Percentiles rank a stretch among this genome's conserved stretches.
These are phyloP conservation scores for Beta corolliflora DNA, from an alignment of 179 eudicot genomes.

Conservation along the genomic window DNA sequence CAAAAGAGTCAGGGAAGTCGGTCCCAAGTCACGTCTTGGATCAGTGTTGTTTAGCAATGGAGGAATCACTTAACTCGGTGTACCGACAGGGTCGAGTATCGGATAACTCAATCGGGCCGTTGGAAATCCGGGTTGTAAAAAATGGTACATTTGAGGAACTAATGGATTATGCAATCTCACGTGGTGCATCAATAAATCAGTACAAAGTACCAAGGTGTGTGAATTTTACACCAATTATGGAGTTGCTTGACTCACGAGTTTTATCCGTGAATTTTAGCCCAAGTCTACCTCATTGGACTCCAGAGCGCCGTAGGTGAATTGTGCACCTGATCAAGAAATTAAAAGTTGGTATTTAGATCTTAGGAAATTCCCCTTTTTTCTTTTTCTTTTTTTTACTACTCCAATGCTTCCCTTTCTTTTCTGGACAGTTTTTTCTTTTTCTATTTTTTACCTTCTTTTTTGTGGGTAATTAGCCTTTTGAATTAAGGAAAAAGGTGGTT, in stretches of 20 bases:
- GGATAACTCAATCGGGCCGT: slow-evolving; percentile 61
- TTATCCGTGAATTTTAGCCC: slow-evolving; percentile 58
- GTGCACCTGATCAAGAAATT: background rate
- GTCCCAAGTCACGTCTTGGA: slow-evolving; percentile 44
- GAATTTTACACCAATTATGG: slow-evolving; percentile 60
- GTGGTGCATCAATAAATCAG: slow-evolving; percentile 67
- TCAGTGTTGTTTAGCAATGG: slow-evolving; percentile 58
- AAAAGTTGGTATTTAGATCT: slow-evolving; percentile 24
- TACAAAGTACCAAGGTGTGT: slow-evolving; percentile 73
- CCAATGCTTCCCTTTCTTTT: slow-evolving; percentile 22
- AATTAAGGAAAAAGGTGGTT: slow-evolving; percentile 23
- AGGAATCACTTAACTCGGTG: slow-evolving; percentile 60
- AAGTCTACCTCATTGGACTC: slow-evolving; percentile 51
- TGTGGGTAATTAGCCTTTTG: slow-evolving; percentile 19
- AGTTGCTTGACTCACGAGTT: slow-evolving; percentile 58
- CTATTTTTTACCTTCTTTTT: slow-evolving; percentile 11
- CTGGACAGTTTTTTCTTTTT: slow-evolving; percentile 24
- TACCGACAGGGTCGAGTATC: slow-evolving; percentile 70
- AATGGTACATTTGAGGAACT: slow-evolving; percentile 62
- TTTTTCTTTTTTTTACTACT: background rate
- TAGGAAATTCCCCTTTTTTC: background rate
- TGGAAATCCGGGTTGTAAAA: slow-evolving; percentile 66
- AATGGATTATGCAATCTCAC: slow-evolving; percentile 65
- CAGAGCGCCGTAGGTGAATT: slow-evolving; percentile 46
- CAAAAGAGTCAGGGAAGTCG: slow-evolving; percentile 38